Conservation (phyloP, 2,329 filamentous ascomycete genomes). For the Cercospora beticola region DNA sequence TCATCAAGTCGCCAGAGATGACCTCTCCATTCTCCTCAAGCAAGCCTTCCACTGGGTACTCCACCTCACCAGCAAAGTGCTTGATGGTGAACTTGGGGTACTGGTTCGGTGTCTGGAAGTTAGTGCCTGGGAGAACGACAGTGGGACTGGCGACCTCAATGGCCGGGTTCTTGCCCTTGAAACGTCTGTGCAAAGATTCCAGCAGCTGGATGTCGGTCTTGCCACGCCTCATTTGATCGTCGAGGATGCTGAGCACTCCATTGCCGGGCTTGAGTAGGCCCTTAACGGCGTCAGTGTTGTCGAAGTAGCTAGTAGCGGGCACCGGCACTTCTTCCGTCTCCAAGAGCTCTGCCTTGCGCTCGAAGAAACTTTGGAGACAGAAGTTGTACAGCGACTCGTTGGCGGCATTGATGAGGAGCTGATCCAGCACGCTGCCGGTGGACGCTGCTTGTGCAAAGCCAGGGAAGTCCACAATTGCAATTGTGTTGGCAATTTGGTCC, state of each 20-base stretch:
- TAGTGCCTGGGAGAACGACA: conserved; percentile 78
- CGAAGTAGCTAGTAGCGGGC: conserved; percentile 91
- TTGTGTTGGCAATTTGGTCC: conserved; percentile 85
- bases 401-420: conserved; percentile 91
- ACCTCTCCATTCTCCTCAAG: conserved; percentile 96
- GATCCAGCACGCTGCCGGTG: conserved; percentile 83
- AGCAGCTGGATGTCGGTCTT: conserved; percentile 86
- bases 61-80: conserved; percentile 95
- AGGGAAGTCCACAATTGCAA: conserved; percentile 94
- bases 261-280: conserved; percentile 90
- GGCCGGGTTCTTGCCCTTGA: conserved; percentile 89
- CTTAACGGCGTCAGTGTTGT: conserved; percentile 92
- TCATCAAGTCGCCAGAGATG: conserved; percentile 93
- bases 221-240: conserved; percentile 90
- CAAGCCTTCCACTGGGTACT: conserved; percentile 83
- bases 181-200: conserved; percentile 87
- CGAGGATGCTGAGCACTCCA: conserved; percentile 87
- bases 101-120: conserved; percentile 81
- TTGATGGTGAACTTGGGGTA: conserved; percentile 83
- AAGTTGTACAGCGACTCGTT: conserved; percentile 91
- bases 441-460: conserved; percentile 84
- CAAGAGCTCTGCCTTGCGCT: conserved; percentile 86
- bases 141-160: conserved; percentile 76
- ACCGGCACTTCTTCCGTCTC: conserved; percentile 92
- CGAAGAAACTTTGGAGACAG: conserved; percentile 92